A percentile compares a stretch with the other conserved stretches of the same genome.
phyloP scores from a whole-genome alignment of 495 filamentous ascomycete genomes.

The Lepidopterella palustris region DNA sequence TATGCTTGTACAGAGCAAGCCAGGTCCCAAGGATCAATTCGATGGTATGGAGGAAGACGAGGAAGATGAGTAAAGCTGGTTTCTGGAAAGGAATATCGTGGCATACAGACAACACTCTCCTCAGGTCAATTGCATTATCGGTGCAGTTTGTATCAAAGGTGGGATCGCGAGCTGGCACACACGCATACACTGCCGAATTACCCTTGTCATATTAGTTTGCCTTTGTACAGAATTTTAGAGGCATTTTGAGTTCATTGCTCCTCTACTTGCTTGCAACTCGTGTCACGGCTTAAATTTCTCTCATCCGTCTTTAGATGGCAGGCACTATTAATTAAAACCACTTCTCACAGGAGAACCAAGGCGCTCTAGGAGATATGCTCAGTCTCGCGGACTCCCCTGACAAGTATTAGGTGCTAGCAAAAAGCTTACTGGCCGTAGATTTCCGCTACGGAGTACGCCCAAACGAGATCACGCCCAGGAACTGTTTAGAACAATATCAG shows the following conservation, averaged over 20 bases:
- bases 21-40: slow-evolving; percentile 18
- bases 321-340: neutral
- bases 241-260: neutral
- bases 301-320: neutral
- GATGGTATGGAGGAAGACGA: slow-evolving; percentile 13
- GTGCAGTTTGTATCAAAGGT: slow-evolving; percentile 20
- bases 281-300: neutral
- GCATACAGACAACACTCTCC: slow-evolving; percentile 7
- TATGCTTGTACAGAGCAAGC: slow-evolving; percentile 66
- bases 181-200: slow-evolving; percentile 6
- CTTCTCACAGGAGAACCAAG: neutral
- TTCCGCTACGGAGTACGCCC: neutral
- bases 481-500: no score
- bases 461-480: no score
- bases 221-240: slow-evolving; percentile 27
- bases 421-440: neutral
- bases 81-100: neutral
- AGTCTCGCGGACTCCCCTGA: neutral
- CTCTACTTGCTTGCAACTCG: neutral
- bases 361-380: neutral
- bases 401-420: neutral
- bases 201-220: slow-evolving; percentile 25
- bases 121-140: slow-evolving; percentile 17
- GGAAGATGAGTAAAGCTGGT: slow-evolving; percentile 4
- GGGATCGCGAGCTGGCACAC: neutral